A percentile compares a stretch with the other conserved stretches of the same genome.
Conservation (phyloP, 2,329 filamentous ascomycete species). For the Pleoardoris graminearum region DNA sequence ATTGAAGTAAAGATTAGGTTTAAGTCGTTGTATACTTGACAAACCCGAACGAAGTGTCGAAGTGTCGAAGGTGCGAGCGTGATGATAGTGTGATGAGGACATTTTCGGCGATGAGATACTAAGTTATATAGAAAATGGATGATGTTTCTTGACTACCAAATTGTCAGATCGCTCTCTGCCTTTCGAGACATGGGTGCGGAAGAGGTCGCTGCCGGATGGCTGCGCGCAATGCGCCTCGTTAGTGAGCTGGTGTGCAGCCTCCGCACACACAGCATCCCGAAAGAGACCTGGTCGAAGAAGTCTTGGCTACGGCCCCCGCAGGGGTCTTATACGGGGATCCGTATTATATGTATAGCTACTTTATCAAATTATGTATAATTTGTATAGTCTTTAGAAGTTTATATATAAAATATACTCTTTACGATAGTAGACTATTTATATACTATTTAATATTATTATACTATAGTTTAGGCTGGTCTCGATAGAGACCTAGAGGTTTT, state of each 20-base stretch:
- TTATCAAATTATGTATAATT: no score
- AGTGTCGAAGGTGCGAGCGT: constrained; percentile 10
- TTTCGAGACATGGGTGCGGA: constrained; percentile 11
- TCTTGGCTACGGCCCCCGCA: neutral
- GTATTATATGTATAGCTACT: no score
- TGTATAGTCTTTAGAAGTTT: no score
- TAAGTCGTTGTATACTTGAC: constrained; percentile 1
- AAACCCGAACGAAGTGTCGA: constrained; percentile 9
- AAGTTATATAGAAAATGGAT: constrained; percentile 19
- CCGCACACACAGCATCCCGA: constrained; percentile 9
- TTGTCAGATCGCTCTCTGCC: constrained; percentile 2
- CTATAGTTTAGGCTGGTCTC: no score
- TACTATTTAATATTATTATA: no score
- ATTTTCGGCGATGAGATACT: constrained; percentile 7
- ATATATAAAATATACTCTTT: no score
- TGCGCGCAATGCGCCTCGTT: constrained; percentile 4
- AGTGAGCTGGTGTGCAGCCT: constrained; percentile 13
- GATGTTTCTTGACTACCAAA: neutral
- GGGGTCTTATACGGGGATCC: neutral
- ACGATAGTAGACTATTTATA: no score
- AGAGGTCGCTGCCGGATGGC: constrained; percentile 15
- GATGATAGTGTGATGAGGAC: constrained; percentile 24
- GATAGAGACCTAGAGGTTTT: no score
- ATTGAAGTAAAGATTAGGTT: constrained; percentile 8
- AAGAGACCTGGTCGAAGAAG: neutral